A percentile compares a stretch with the other conserved stretches of the same genome.
These are phyloP conservation scores for Centrapalus pauciflorus DNA, from an alignment of 129 eudicot genomes.

Conservation along the genomic window DNA sequence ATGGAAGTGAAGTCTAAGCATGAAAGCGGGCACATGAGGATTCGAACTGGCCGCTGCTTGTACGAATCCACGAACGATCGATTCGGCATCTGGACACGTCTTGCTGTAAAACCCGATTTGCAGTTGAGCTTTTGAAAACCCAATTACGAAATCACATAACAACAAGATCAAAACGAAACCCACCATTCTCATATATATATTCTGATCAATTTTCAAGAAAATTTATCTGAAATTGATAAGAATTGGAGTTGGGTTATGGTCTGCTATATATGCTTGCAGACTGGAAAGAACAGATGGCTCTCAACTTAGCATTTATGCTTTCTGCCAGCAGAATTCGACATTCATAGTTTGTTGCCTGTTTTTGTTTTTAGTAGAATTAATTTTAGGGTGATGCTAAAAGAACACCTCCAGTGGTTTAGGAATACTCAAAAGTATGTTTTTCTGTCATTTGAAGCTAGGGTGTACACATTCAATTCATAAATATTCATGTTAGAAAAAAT, in stretches of 20 bases:
- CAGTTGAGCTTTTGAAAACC: constrained; percentile 36
- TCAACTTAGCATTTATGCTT: constrained; percentile 11
- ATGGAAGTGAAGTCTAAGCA: constrained; percentile 79
- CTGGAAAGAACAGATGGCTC: no score
- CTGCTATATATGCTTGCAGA: not conserved
- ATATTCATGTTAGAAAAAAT: no score
- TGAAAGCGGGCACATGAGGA: constrained; percentile 27
- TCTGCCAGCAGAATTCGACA: not conserved
- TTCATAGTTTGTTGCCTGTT: not conserved
- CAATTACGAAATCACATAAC: not conserved
- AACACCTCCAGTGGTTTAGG: no score
- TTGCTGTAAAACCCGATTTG: constrained; percentile 50
- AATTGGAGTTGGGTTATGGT: not conserved
- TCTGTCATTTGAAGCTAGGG: no score
- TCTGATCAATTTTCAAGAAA: not conserved
- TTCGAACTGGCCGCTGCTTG: constrained; percentile 26
- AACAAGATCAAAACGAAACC: not conserved
- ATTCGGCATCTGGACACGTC: constrained; percentile 57
- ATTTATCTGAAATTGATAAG: not conserved
- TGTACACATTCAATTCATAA: no score
- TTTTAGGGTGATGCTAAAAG: no score
- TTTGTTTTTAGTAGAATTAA: no score
- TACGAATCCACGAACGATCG: constrained; percentile 42
- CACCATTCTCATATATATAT: constrained; percentile 5
- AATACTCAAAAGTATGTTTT: no score